A percentile compares a stretch with the other conserved stretches of the same genome.
Evolutionary conservation across 2,329 filamentous ascomycete genomes (phyloP).

Genomic region (Pseudogymnoascus sp.): DNA sequence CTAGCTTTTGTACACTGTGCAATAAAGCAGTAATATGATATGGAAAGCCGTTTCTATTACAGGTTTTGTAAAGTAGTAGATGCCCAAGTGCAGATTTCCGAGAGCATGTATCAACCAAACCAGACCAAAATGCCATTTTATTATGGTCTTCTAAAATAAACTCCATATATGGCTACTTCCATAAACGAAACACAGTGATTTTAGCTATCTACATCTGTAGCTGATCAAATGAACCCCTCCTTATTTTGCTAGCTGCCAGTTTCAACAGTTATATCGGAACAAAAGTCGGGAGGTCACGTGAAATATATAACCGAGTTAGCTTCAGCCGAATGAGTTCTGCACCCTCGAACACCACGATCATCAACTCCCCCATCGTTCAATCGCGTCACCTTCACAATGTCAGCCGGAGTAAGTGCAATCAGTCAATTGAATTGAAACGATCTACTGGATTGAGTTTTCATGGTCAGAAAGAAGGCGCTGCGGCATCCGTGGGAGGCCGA

Average conservation of each 20-base stretch:
- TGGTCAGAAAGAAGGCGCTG: neutral
- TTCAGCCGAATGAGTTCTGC: conserved; percentile 11
- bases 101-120: conserved; percentile 1
- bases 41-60: conserved; percentile 3
- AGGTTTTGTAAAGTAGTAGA: neutral
- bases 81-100: conserved; percentile 1
- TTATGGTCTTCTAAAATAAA: neutral
- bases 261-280: neutral
- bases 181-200: neutral
- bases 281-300: conserved; percentile 8
- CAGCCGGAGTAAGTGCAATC: conserved; percentile 50
- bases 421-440: conserved; percentile 21
- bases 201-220: neutral
- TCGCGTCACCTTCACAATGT: conserved; percentile 50
- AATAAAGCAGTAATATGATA: conserved; percentile 6
- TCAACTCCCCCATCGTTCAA: conserved; percentile 43
- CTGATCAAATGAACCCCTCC: neutral
- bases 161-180: neutral
- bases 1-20: conserved; percentile 2
- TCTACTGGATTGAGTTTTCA: neutral
- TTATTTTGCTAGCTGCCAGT: neutral
- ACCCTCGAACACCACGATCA: conserved; percentile 31
- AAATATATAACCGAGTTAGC: conserved; percentile 9
- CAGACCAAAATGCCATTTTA: neutral
- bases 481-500: neutral